These are phyloP conservation scores for Sporothrix sp. DNA, from an alignment of 2,329 filamentous ascomycete genomes.

Conservation along the genomic window DNA sequence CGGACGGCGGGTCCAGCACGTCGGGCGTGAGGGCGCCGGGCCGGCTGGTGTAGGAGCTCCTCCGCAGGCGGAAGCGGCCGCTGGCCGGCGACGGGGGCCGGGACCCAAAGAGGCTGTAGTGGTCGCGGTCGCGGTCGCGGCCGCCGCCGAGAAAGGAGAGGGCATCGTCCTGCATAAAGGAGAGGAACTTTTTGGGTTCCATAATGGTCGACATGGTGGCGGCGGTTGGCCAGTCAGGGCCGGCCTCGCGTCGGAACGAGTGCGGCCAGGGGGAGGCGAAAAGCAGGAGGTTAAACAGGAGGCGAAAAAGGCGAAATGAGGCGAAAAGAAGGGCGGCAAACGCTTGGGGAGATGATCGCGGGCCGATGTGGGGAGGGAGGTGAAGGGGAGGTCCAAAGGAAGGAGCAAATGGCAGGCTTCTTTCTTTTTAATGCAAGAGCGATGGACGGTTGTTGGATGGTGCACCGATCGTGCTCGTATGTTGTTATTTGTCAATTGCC, in stretches of 20 bases:
- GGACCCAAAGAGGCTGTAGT: not conserved
- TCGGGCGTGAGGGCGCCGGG: slow-evolving; percentile 9
- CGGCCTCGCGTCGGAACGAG: too few relatives aligned
- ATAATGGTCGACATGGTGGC: slow-evolving; percentile 13
- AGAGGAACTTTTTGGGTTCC: slow-evolving; percentile 18
- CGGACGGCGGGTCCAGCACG: not conserved
- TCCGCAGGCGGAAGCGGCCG: slow-evolving; percentile 16
- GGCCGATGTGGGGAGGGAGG: too few relatives aligned
- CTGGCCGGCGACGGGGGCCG: slow-evolving; percentile 16
- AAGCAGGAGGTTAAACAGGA: not conserved
- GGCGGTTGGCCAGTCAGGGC: not conserved
- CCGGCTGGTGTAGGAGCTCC: slow-evolving; percentile 12
- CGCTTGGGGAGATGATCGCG: too few relatives aligned
- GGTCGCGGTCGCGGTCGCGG: slow-evolving; percentile 7
- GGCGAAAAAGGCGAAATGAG: not conserved
- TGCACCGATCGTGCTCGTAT: too few relatives aligned
- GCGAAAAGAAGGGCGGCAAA: not conserved
- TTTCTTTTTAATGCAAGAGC: too few relatives aligned
- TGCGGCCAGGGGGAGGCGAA: slow-evolving; percentile 5
- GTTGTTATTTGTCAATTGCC: too few relatives aligned
- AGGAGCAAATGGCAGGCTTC: too few relatives aligned
- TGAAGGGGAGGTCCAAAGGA: too few relatives aligned
- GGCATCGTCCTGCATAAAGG: slow-evolving; percentile 17
- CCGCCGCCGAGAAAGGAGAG: slow-evolving; percentile 2
- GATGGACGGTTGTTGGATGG: too few relatives aligned